Conservation (phyloP, 345 rosid genomes). For the Populus alba region DNA sequence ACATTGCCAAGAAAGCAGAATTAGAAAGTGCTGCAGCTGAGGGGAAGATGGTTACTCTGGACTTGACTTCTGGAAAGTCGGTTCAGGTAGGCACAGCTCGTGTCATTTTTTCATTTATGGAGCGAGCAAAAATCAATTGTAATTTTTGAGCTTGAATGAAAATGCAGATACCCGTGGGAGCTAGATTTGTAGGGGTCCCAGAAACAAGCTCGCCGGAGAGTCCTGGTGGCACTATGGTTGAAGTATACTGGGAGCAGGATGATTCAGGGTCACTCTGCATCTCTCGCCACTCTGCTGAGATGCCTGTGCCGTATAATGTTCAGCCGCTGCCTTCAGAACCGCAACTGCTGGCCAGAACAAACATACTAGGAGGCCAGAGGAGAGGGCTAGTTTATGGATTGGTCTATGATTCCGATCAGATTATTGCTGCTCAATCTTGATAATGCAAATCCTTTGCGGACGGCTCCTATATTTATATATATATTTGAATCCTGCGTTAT, state of each 20-base stretch:
- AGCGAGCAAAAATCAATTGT: neutral
- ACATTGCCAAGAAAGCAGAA: constrained; percentile 91
- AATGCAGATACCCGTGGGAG: constrained; percentile 79
- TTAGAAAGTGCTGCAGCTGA: constrained; percentile 85
- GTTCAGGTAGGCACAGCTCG: constrained; percentile 43
- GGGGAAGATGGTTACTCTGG: constrained; percentile 60
- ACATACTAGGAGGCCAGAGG: constrained; percentile 36
- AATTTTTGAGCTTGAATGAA: neutral
- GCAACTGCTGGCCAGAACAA: constrained; percentile 22
- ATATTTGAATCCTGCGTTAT: neutral
- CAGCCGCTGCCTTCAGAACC: constrained; percentile 28
- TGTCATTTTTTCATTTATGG: neutral
- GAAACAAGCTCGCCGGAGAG: constrained; percentile 59
- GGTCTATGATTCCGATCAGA: constrained; percentile 53
- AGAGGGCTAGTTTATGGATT: constrained; percentile 48
- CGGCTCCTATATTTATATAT: neutral
- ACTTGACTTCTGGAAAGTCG: constrained; percentile 58
- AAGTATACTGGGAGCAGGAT: constrained; percentile 89
- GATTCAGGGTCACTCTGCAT: constrained; percentile 82
- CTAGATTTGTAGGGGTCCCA: constrained; percentile 70
- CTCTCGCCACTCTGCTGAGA: constrained; percentile 74
- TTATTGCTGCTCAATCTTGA: constrained; percentile 12
- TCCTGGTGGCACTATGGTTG: constrained; percentile 79
- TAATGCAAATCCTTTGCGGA: neutral
- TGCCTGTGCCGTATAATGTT: constrained; percentile 50